A percentile compares a stretch with the other conserved stretches of the same genome.
Evolutionary conservation across 768 basidiomycete genomes (phyloP).

Genomic region (Cantharellus anzutake): DNA sequence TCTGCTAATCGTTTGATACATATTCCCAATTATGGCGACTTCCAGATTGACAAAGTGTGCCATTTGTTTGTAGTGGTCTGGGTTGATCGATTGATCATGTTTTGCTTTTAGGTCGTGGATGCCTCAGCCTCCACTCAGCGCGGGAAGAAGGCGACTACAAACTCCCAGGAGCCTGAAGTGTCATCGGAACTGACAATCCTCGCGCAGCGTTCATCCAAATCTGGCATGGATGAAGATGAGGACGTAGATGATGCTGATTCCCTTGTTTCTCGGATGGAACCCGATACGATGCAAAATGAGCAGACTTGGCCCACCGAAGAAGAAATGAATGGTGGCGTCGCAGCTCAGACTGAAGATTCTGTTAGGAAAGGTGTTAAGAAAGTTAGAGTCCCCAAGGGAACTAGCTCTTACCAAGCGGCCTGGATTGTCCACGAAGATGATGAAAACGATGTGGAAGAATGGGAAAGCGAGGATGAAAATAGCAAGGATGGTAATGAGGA

Average conservation of each 20-base stretch:
- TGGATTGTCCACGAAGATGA: constrained; percentile 84
- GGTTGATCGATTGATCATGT: neutral
- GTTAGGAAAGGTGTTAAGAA: constrained; percentile 25
- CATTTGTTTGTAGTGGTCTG: constrained; percentile 1
- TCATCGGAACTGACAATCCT: constrained; percentile 35
- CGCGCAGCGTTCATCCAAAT: neutral
- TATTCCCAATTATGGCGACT: constrained; percentile 76
- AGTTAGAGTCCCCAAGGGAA: constrained; percentile 69
- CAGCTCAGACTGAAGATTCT: constrained; percentile 57
- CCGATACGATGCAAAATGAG: constrained; percentile 80
- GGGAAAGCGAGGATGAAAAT: constrained; percentile 25
- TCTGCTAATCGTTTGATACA: constrained; percentile 77
- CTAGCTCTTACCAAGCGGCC: constrained; percentile 90
- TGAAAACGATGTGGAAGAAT: constrained; percentile 30
- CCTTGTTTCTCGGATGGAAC: constrained; percentile 68
- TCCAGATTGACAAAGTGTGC: constrained; percentile 54
- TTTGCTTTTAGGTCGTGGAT: constrained; percentile 33
- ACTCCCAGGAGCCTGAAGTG: constrained; percentile 36
- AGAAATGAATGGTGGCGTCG: constrained; percentile 44
- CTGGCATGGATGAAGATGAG: constrained; percentile 12
- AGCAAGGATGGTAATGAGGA: constrained; percentile 12
- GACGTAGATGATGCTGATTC: constrained; percentile 46
- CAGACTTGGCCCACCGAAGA: constrained; percentile 99
- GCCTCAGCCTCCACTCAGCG: constrained; percentile 34
- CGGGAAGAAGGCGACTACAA: constrained; percentile 18